Evolutionary conservation across 352 stramenopile genomes (phyloP), one percentile per base, ranked within the genome.

Genomic region (Hyaloperonospora brassicae): DNA sequence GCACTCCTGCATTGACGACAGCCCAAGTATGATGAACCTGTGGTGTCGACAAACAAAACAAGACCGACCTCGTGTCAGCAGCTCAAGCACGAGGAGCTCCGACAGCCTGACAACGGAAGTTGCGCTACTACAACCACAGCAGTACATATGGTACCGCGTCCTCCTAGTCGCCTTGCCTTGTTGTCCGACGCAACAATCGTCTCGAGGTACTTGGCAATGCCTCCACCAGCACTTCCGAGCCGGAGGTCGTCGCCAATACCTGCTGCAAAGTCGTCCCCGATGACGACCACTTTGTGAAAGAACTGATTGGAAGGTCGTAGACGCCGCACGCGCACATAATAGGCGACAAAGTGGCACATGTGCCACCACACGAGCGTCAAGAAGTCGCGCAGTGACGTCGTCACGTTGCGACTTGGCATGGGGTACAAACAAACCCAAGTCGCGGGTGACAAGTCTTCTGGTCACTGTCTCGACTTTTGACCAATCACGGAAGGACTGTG

Each of bases 201-300:
- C 39, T 70, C 59, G n/a, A 93, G 67, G 59, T 89, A 72, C 35
- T 70, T 50, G 10, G 80, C 68, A 30, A 91, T 59, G 6, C 78
- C 80, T 0, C 66, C 78, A 1, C 54, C 57, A 21, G 59, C 47
- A 23, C 50, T 67, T 25, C 64, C 68, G 38, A 91, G 62, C 7
- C 75, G 86, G 46, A 93, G 60, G 53, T 85, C 89, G 62, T 93
- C 83, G 47, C 83, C 80, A 30, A 89, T 54, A 2, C 80, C 83
- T 2, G 83, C 80, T 31, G 80, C 83, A 55, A 93, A 93, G 62
- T 89, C 83, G 52, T 93, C 83, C 34, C 80, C 83, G 55, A 93
- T 84, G 53, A 93, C 62, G 50, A 91, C 77, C 39, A 86, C 66
- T 56, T 93, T 93, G 65, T 93, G 83, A 47, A 80, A 79, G 50